Percentiles rank a stretch among this genome's conserved stretches.
Conservation (phyloP, 805 yeast genomes). For the Candida succiphila region DNA sequence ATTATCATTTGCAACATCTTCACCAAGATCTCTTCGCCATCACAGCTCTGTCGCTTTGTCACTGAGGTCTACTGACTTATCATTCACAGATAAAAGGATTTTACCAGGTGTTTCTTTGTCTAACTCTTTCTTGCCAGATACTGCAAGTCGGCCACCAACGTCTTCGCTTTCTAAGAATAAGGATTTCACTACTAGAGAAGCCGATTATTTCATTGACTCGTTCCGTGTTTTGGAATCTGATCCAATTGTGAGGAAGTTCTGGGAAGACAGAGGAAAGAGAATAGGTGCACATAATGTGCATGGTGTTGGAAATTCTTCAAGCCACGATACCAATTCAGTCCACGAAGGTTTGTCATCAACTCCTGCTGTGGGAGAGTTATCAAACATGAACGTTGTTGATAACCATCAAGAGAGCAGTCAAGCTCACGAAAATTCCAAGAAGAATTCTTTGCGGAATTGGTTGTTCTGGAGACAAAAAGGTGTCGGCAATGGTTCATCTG, state of each 20-base stretch:
- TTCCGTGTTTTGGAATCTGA: conserved; percentile 32
- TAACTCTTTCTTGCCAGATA: conserved; percentile 2
- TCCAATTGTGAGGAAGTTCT: conserved; percentile 39
- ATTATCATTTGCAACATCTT: not conserved
- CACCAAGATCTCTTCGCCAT: not conserved
- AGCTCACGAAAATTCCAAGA: too few relatives aligned
- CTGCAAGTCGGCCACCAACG: not conserved
- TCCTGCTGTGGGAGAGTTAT: too few relatives aligned
- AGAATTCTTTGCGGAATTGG: too few relatives aligned
- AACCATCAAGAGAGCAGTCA: too few relatives aligned
- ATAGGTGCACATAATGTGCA: conserved; percentile 7
- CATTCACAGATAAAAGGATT: conserved; percentile 16
- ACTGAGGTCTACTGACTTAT: conserved; percentile 9
- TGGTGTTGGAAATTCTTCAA: not conserved
- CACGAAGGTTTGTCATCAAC: too few relatives aligned
- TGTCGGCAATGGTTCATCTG: not conserved
- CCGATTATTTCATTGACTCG: conserved; percentile 39
- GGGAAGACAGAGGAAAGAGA: conserved; percentile 36
- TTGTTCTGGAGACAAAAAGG: not conserved
- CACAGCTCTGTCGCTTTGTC: conserved; percentile 5
- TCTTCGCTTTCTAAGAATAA: conserved; percentile 2
- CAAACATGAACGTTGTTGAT: too few relatives aligned
- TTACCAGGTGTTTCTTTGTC: conserved; percentile 11
- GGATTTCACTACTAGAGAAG: conserved; percentile 54
- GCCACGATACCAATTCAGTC: too few relatives aligned